These are phyloP conservation scores for Gnomoniopsis sp. DNA, from an alignment of 2,329 filamentous ascomycete species.

Conservation along the genomic window DNA sequence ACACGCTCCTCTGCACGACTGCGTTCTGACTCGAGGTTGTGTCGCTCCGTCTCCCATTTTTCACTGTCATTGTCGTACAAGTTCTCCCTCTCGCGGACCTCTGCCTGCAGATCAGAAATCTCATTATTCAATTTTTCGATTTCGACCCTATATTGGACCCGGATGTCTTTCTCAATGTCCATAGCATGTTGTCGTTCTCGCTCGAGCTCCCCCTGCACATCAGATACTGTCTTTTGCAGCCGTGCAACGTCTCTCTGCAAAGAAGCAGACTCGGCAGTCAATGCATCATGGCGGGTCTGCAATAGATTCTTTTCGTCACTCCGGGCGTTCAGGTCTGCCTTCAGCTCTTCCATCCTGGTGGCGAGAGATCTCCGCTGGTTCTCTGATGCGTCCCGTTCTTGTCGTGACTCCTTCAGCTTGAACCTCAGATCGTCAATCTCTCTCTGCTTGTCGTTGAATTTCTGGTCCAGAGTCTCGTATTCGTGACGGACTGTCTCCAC, in stretches of 20 bases:
- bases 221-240: constrained; percentile 42
- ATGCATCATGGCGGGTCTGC: constrained; percentile 64
- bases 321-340: constrained; percentile 57
- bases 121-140: constrained; percentile 54
- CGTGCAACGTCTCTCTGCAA: constrained; percentile 61
- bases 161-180: constrained; percentile 59
- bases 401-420: constrained; percentile 40
- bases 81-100: constrained; percentile 67
- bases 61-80: constrained; percentile 69
- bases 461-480: constrained; percentile 49
- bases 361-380: constrained; percentile 37
- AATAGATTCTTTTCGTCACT: constrained; percentile 66
- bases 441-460: constrained; percentile 42
- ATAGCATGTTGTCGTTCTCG: constrained; percentile 56
- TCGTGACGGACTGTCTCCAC: constrained; percentile 51
- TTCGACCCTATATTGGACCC: constrained; percentile 50
- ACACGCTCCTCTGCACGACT: constrained; percentile 66
- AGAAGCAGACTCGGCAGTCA: constrained; percentile 63
- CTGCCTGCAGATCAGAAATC: constrained; percentile 60
- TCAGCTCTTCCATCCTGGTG: constrained; percentile 50
- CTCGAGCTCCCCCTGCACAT: constrained; percentile 46
- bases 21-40: constrained; percentile 62
- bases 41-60: constrained; percentile 67
- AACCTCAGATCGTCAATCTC: constrained; percentile 43
- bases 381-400: constrained; percentile 39